Evolutionary conservation across 768 basidiomycete genomes (phyloP).

Genomic region (Phylloporus sp.): DNA sequence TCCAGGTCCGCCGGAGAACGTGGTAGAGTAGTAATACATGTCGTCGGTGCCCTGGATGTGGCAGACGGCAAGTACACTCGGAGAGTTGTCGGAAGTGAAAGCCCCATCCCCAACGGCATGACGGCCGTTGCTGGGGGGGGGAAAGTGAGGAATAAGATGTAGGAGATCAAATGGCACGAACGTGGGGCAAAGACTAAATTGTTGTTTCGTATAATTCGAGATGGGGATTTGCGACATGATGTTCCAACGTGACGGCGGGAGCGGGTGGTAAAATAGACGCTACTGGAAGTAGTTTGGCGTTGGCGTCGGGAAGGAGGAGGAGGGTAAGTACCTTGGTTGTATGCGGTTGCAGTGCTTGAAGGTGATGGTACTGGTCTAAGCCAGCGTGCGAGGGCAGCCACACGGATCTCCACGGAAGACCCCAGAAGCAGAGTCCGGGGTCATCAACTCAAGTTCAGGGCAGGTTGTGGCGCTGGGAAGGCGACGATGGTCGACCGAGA

Average conservation of each 20-base stretch:
- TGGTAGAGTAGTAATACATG: constrained; percentile 89
- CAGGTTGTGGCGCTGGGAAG: constrained; percentile 12
- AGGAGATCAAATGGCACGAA: constrained; percentile 35
- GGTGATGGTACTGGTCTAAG: constrained; percentile 17
- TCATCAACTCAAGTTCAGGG: constrained; percentile 23
- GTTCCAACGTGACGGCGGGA: constrained; percentile 71
- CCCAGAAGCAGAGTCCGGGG: constrained; percentile 24
- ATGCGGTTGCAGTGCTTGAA: not conserved
- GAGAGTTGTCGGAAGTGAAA: constrained; percentile 68
- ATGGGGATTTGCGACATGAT: constrained; percentile 70
- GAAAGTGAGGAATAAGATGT: constrained; percentile 11
- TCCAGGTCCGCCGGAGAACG: constrained; percentile 92
- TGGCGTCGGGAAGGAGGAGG: not conserved
- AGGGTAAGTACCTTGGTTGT: constrained; percentile 4
- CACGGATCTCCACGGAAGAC: constrained; percentile 4
- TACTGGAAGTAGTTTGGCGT: not conserved
- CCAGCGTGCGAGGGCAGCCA: not conserved
- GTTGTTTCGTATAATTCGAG: constrained; percentile 66
- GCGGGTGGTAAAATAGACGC: constrained; percentile 3
- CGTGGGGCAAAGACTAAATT: constrained; percentile 96
- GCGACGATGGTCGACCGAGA: constrained; percentile 1
- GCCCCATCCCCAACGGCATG: constrained; percentile 98
- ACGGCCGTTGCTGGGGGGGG: constrained; percentile 76
- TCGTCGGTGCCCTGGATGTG: constrained; percentile 74
- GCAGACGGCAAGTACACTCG: constrained; percentile 82